Evolutionary conservation across 768 basidiomycete species (phyloP), one percentile per base, ranked within the genome.

Genomic region (Nidula microcarpa): DNA sequence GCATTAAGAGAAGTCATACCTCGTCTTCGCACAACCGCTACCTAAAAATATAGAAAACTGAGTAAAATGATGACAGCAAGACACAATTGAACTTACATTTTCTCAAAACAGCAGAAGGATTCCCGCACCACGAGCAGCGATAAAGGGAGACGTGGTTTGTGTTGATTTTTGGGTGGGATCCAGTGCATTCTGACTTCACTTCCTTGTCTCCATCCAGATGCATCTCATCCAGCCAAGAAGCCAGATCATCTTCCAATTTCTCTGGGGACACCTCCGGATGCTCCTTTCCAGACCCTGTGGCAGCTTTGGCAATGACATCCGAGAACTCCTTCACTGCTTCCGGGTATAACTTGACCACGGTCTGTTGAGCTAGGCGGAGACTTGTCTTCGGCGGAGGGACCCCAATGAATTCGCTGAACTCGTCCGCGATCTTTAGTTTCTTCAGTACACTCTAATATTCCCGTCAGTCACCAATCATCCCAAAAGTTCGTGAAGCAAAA

Each of bases 101-200:
- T 56, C 74, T 73, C 46, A 85, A 62, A 6, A 73, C 72, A 0
- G 81, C 82, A 48, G 80, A 85, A 5, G 84, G 84, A 53, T 85
- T 86, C 5, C 77, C 73, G 55, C 86, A 87, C 74, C 78, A 82
- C 23, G 84, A 82, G 59, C 86, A 88, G 23, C 75, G 67, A 65
- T 82, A 86, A 41, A 88, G 65, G 36, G 65, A 73, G 6, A 84
- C 77, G 16, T 69, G 67, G 45, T 83, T 80, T 16, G 65, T 62
- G 53, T 73, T 78, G 57, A 82, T 70, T 58, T 71, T 76, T 10
- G 78, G 74, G 49, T 77, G 23, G 23, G 23, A 23, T 23, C 23
- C 74, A 10, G 69, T 65, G 35, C 71, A 65, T 43, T 67, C 58
- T 16, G 63, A 61, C 50, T 67, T 53, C 44, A 60, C 35, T 34